Base-by-base conservation (phyloP, 2,329 filamentous ascomycete species). In the Cercospora zeae-maydis region DNA sequence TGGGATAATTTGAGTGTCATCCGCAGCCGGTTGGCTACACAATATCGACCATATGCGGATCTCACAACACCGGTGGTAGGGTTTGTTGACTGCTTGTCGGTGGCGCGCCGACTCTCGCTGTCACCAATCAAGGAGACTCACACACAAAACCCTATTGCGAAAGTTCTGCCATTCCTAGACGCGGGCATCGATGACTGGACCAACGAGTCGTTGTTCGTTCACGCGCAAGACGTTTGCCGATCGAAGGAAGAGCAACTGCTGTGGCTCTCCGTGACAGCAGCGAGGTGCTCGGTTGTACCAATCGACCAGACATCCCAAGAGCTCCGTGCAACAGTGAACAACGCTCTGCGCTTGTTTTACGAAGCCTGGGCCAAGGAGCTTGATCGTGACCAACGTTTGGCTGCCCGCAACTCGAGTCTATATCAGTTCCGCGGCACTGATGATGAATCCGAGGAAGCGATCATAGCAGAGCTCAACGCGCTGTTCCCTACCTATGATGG, bases 21-120 rank as follows among this genome's bases (percentile, higher is more conserved):
- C 39, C 85, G 90, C 55, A 80, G 83, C 59, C 85, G 93, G 49
- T 82, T 99, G 7, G 83, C 82, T 1, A 81, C 84, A 31, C 83
- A 86, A 36, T 96, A 92, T 72, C 84, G 87, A 39, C 86, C 87
- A 13, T 98, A 97, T 71, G 90, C 92, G 64, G 95, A 99, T 72
- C 85, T 98, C 69, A 90, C 89, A 0, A 82, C 85, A 49, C 93
- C 92, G 3, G 83, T 92, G 10, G 82, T 92, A 49, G 91, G 89
- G 58, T 89, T 97, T 66, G 80, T 98, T 47, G 86, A 89, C 62
- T 91, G 91, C 69, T 79, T 98, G 9, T 86, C 69, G 8, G 59
- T 73, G 5, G 64, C 67, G 7, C 64, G 65, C 14, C 47, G 63
- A 27, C 61, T 75, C 2, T 53, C 62, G 3, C 16, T 74, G 7